Conservation (phyloP, 1,284 basidiomycete species). For the Chondrostereum purpureum region DNA sequence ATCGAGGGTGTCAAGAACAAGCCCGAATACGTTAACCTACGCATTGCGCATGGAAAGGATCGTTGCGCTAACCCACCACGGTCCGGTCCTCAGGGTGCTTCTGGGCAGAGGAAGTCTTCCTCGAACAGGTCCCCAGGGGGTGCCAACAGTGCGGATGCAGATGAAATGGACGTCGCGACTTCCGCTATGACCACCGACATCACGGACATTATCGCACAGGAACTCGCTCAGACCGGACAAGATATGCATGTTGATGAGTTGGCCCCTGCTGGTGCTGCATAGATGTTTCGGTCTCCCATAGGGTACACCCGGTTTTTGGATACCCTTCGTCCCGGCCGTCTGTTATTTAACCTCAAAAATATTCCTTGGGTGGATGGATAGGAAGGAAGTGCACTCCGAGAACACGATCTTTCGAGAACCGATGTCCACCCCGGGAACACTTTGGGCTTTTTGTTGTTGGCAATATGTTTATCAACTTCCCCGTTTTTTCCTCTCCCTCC, state of each 20-base stretch:
- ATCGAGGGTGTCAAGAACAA: constrained; percentile 88
- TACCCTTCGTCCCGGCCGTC: constrained; percentile 4
- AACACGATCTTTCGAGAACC: too few species aligned
- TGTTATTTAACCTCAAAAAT: too few species aligned
- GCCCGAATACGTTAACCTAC: constrained; percentile 75
- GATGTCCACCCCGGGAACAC: too few species aligned
- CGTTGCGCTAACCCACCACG: constrained; percentile 88
- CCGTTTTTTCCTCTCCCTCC: not conserved
- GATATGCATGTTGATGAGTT: constrained; percentile 1
- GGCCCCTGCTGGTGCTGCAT: not conserved
- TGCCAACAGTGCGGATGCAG: not conserved
- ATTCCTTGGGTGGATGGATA: too few species aligned
- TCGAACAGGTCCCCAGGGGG: constrained; percentile 26
- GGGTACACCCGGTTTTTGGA: constrained; percentile 9
- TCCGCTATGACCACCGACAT: not conserved
- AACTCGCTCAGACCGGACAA: constrained; percentile 1
- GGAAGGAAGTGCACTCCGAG: too few species aligned
- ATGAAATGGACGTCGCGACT: constrained; percentile 3
- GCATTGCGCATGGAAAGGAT: constrained; percentile 91
- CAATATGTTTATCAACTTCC: constrained; percentile 2
- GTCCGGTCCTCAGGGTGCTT: constrained; percentile 67
- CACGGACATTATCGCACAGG: not conserved
- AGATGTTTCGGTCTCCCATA: not conserved
- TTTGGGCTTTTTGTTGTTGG: constrained; percentile 12
- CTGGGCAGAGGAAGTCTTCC: constrained; percentile 28